These are phyloP conservation scores for Fusarium albosuccineum DNA, from an alignment of 2,329 filamentous ascomycete species.

Conservation along the genomic window DNA sequence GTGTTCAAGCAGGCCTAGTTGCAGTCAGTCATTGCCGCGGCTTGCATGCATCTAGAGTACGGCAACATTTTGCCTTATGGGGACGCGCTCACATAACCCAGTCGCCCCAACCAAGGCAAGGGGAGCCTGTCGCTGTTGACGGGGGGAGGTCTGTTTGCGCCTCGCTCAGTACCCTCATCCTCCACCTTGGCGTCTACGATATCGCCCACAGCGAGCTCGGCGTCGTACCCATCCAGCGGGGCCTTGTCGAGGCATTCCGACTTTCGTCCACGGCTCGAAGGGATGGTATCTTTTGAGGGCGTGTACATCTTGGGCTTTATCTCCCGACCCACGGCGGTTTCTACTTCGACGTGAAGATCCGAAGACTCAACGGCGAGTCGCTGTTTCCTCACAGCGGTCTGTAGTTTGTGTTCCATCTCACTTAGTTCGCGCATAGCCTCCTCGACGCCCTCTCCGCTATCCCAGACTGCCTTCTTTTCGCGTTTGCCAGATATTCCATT, in stretches of 20 bases:
- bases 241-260: slow-evolving; percentile 31
- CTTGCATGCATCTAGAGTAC: slow-evolving; percentile 17
- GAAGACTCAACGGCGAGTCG: slow-evolving; percentile 62
- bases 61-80: slow-evolving; percentile 15
- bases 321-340: background rate
- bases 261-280: slow-evolving; percentile 15
- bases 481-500: background rate
- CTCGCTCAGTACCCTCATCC: slow-evolving; percentile 51
- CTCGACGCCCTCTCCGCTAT: slow-evolving; percentile 48
- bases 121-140: slow-evolving; percentile 88
- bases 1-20: slow-evolving; percentile 87
- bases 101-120: slow-evolving; percentile 87
- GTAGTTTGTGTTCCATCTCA: slow-evolving; percentile 63
- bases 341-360: slow-evolving; percentile 38
- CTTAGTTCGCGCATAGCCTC: slow-evolving; percentile 60
- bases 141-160: slow-evolving; percentile 72
- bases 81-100: slow-evolving; percentile 80
- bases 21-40: slow-evolving; percentile 19
- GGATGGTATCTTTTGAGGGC: slow-evolving; percentile 7
- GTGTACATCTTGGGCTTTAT: slow-evolving; percentile 22
- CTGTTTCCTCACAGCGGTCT: slow-evolving; percentile 59
- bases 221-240: slow-evolving; percentile 40
- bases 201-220: slow-evolving; percentile 40
- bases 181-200: slow-evolving; percentile 33
- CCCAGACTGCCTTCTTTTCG: slow-evolving; percentile 20